A percentile compares a stretch with the other conserved stretches of the same genome.
These are phyloP conservation scores for Corinectria fuckeliana DNA, from an alignment of 2,329 filamentous ascomycete genomes.

Conservation along the genomic window DNA sequence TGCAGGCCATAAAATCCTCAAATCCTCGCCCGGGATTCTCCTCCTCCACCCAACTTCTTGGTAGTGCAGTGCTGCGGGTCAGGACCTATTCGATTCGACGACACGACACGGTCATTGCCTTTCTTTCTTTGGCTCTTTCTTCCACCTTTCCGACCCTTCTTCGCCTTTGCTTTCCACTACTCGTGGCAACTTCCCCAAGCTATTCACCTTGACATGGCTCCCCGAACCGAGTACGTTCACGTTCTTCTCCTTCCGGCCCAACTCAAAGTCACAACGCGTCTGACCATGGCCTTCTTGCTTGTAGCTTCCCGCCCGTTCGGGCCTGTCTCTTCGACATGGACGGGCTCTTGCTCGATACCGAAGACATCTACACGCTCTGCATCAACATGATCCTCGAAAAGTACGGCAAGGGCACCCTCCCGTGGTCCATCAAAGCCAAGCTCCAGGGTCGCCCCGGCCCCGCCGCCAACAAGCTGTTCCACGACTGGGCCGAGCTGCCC, in stretches of 20 bases:
- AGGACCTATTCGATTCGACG: slow-evolving; percentile 1
- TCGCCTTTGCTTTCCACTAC: background rate
- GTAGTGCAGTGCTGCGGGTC: slow-evolving; percentile 12
- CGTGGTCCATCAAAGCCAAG: slow-evolving; percentile 93
- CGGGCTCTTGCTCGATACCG: slow-evolving; percentile 90
- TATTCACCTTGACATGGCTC: slow-evolving; percentile 46
- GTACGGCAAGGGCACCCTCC: slow-evolving; percentile 76
- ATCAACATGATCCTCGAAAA: slow-evolving; percentile 82
- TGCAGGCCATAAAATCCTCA: slow-evolving; percentile 18
- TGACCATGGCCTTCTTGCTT: slow-evolving; percentile 20
- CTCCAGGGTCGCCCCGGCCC: slow-evolving; percentile 68
- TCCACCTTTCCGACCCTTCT: background rate
- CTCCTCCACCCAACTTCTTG: slow-evolving; percentile 3
- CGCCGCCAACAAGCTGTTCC: slow-evolving; percentile 61
- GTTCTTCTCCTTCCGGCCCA: background rate
- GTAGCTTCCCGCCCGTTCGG: slow-evolving; percentile 77
- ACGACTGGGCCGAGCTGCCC: slow-evolving; percentile 85
- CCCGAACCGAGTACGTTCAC: slow-evolving; percentile 52
- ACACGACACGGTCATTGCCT: background rate
- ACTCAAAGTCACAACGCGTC: background rate
- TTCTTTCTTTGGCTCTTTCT: background rate
- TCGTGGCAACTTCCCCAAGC: background rate
- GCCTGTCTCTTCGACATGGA: slow-evolving; percentile 99
- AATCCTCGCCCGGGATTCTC: slow-evolving; percentile 19
- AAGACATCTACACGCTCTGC: slow-evolving; percentile 85